Evolutionary conservation across 371 early-diverging fungal species (phyloP).

Genomic region (Mucor lusitanicus): DNA sequence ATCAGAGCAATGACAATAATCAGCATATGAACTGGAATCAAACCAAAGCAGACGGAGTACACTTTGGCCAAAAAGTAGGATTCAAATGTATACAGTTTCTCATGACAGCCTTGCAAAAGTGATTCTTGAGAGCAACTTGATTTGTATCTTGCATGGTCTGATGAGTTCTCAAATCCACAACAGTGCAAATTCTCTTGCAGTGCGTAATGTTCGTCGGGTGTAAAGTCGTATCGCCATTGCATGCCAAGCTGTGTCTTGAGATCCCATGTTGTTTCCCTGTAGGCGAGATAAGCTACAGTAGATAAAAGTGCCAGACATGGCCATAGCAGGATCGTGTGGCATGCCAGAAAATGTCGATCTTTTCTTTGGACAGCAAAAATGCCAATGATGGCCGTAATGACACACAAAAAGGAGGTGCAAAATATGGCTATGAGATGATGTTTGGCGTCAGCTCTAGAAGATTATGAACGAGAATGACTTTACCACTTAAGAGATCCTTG

Average conservation of each 20-base stretch:
- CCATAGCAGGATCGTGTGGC: slow-evolving; percentile 20
- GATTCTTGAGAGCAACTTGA: slow-evolving; percentile 4
- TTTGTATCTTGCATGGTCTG: slow-evolving; percentile 33
- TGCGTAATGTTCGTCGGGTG: slow-evolving; percentile 1
- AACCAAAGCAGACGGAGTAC: slow-evolving; percentile 11
- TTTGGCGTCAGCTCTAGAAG: background rate
- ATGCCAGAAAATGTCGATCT: slow-evolving; percentile 17
- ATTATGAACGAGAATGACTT: background rate
- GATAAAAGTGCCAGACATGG: slow-evolving; percentile 30
- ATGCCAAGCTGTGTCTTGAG: slow-evolving; percentile 27
- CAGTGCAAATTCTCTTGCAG: background rate
- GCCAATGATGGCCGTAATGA: slow-evolving; percentile 23
- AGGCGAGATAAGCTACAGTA: slow-evolving; percentile 28
- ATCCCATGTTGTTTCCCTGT: slow-evolving; percentile 31
- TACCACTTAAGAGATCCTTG: background rate
- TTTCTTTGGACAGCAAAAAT: slow-evolving; percentile 19
- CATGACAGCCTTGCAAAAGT: slow-evolving; percentile 36
- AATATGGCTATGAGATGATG: slow-evolving; percentile 13
- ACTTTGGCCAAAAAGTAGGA: slow-evolving; percentile 20
- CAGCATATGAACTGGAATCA: background rate
- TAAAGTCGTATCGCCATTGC: slow-evolving; percentile 30
- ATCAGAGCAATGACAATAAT: background rate
- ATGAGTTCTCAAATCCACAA: slow-evolving; percentile 34
- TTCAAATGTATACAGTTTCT: slow-evolving; percentile 25
- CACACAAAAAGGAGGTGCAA: slow-evolving; percentile 18